Evolutionary conservation across 352 stramenopile species (phyloP), one percentile per base, ranked within the genome.

Genomic region (Phytopythium cucurbitacearum): DNA sequence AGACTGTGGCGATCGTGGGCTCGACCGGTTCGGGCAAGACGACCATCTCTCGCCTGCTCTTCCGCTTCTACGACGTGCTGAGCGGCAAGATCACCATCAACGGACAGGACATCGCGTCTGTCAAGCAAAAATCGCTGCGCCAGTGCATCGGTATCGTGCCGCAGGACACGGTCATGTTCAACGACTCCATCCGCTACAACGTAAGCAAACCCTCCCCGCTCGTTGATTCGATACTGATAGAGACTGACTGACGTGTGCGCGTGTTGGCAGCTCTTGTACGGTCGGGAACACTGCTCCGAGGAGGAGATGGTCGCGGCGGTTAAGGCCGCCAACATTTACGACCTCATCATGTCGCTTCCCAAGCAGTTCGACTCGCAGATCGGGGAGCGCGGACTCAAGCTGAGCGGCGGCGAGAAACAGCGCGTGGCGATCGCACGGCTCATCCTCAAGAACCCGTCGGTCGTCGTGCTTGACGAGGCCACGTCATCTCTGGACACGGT

Each of bases 91-190:
- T 91, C 43, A 54, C 52, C 2, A 85, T 99, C 42, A 97, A 98
- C 69, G 91, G 83, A 13, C 75, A 95, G 28, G 87, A 98, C 63
- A 93, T 98, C 36, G 59, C 84, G 6, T 67, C 53, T 7, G 69
- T 98, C 12, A 91, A 74, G 11, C 91, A 98, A 53, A 88, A 89
- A 51, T 96, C 77, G 53, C 75, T 99, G 16, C 82, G 97, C 48
- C 58, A 72, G 37, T 66, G 65, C 36, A 96, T 99, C 51, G 96
- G 95, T 7, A 95, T 99, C 34, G 96, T 99, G 6, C 94, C 96
- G 0, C 97, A 99, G 44, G 91, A 98, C 62, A 95, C 92, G 5
- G 83, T 91, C 60, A 90, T 99, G 71, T 99, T 99, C 76, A 98
- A 98, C 65, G 96, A 98, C 69, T 96, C 91, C 7, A 90, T 99